Percentiles rank a stretch among this genome's conserved stretches.
phyloP scores from a whole-genome alignment of 2,329 filamentous ascomycete species.

The Rhinocladiella similis region DNA sequence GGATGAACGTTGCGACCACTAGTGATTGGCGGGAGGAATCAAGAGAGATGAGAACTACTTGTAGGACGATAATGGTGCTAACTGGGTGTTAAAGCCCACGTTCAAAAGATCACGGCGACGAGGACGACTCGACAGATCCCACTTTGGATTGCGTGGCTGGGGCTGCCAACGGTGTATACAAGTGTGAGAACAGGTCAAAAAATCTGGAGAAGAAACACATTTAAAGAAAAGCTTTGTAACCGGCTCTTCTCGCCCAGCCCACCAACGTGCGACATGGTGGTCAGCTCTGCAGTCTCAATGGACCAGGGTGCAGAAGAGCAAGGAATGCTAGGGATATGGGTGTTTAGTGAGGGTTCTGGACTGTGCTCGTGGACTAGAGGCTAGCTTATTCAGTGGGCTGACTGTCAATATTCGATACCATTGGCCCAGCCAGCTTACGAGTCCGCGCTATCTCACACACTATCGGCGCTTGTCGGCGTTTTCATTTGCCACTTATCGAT shows the following conservation, averaged over 20 bases:
- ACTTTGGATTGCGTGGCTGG: not conserved
- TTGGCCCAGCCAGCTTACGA: not conserved
- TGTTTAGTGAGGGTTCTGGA: not conserved
- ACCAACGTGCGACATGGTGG: not conserved
- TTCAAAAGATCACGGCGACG: not conserved
- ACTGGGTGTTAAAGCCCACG: not conserved
- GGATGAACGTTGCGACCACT: constrained; percentile 1
- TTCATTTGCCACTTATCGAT: not conserved
- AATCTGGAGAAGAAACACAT: not conserved
- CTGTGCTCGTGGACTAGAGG: not conserved
- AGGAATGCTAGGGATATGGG: not conserved
- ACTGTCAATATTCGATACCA: no score
- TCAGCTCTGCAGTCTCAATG: not conserved
- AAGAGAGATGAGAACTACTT: no score
- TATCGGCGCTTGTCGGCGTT: not conserved
- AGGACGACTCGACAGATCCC: not conserved
- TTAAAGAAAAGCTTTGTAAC: not conserved
- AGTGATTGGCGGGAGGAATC: not conserved
- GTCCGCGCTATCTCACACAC: not conserved
- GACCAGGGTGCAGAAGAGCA: not conserved
- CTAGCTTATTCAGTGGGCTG: no score
- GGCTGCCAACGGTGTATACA: not conserved
- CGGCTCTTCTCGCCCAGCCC: not conserved
- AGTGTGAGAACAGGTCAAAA: no score
- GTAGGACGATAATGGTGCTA: not conserved